Evolutionary conservation across 108 stramenopile species (phyloP).

Genomic region (Skeletonema grethae): DNA sequence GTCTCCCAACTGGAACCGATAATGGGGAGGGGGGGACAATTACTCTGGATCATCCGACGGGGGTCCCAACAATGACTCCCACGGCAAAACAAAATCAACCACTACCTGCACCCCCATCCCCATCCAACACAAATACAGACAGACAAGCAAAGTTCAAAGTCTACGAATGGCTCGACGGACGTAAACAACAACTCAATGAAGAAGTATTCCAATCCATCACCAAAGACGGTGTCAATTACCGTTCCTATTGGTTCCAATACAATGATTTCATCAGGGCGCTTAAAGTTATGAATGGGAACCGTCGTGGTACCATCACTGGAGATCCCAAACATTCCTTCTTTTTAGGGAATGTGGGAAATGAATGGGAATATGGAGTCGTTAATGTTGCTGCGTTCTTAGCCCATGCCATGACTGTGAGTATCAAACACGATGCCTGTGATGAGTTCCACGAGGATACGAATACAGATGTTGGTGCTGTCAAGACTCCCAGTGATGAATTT

Average conservation of each 20-base stretch:
- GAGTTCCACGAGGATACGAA: conserved; percentile 36
- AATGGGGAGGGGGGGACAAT: too few species aligned
- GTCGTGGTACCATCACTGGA: not conserved
- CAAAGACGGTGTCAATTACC: not conserved
- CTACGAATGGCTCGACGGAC: not conserved
- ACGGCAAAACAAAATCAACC: not conserved
- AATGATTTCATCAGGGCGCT: conserved; percentile 1
- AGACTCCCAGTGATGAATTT: conserved; percentile 1
- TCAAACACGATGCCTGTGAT: conserved; percentile 39
- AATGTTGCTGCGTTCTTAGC: conserved; percentile 39
- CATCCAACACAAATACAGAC: not conserved
- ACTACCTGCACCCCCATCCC: not conserved
- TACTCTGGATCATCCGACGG: not conserved
- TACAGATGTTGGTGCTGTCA: conserved; percentile 8
- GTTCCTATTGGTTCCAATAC: conserved; percentile 8
- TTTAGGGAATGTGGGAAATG: conserved; percentile 11
- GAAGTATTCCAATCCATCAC: not conserved
- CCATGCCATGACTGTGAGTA: conserved; percentile 38
- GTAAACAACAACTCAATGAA: not conserved
- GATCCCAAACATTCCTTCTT: conserved; percentile 10
- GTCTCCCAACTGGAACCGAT: too few species aligned
- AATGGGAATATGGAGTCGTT: conserved; percentile 22
- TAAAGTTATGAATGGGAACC: not conserved
- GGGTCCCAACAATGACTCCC: not conserved
- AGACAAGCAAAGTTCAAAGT: not conserved